Conservation (phyloP, 768 basidiomycete species). For the Auriculariales sp. region DNA sequence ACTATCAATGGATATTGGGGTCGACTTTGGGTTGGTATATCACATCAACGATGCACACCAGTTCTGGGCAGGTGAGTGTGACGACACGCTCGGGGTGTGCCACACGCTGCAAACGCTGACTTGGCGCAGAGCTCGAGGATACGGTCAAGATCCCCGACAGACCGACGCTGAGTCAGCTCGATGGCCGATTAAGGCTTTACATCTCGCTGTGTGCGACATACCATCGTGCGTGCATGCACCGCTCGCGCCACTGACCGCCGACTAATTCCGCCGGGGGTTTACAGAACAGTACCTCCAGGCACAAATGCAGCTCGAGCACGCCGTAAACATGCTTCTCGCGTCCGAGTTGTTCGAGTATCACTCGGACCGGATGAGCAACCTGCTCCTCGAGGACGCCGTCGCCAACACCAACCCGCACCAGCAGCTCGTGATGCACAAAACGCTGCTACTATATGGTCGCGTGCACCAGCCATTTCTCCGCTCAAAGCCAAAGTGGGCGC, state of each 20-base stretch:
- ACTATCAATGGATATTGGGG: conserved; percentile 26
- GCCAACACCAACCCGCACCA: conserved; percentile 79
- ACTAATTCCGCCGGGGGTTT: conserved; percentile 6
- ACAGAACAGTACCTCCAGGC: conserved; percentile 76
- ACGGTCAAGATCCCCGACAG: conserved; percentile 52
- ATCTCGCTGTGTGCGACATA: conserved; percentile 69
- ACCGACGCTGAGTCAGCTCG: conserved; percentile 55
- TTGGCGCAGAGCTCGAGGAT: conserved; percentile 67
- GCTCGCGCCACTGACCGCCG: conserved; percentile 1
- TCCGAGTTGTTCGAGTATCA: conserved; percentile 86
- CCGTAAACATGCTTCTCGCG: conserved; percentile 57
- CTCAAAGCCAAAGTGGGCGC: conserved; percentile 71
- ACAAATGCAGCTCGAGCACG: conserved; percentile 72
- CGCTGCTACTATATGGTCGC: conserved; percentile 64
- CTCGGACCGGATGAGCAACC: conserved; percentile 81
- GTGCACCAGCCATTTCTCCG: conserved; percentile 57
- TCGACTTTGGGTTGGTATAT: conserved; percentile 57
- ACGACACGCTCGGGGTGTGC: conserved; percentile 3
- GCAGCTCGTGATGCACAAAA: conserved; percentile 63
- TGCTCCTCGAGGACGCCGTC: conserved; percentile 42
- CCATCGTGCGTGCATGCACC: conserved; percentile 45
- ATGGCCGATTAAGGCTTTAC: conserved; percentile 64
- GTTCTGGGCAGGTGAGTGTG: conserved; percentile 72
- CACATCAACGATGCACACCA: conserved; percentile 72
- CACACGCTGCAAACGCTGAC: neutral